Evolutionary conservation across 2,329 filamentous ascomycete genomes (phyloP), one percentile per base, ranked within the genome.

Genomic region (Diaporthe eres): DNA sequence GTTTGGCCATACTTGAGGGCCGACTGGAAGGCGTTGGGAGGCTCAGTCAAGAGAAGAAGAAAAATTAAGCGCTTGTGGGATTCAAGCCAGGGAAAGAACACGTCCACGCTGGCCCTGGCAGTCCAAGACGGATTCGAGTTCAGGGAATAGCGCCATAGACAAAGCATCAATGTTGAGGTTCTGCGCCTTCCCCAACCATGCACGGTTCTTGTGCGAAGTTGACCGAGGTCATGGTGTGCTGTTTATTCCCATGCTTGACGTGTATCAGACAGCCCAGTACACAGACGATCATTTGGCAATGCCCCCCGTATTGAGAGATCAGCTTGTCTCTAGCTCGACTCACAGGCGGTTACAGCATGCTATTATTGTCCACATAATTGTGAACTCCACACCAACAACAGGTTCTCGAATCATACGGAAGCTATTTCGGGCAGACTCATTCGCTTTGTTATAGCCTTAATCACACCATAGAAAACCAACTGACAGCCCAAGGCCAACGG

Each of bases 1-100:
- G 53, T 58, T 55, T 53, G 72, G 72, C 60, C 51, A 53, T 67
- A 42, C 57, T 51, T 47, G 49, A 55, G 51, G 13, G 51, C 60
- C 71, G 58, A 44, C 47, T 28, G 71, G 44, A 65, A 65, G 71
- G 71, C 71, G 58, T 73, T 73, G 58, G 58, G 47, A 73, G 58
- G 71, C 58, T 55, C 71, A 65, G 22, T 65, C 31, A 42, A 34
- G n/a, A 61, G 49, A 63, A 63, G 51, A 31, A 31, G 28, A 31
- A 53, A 17, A 47, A 34, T 8, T 49, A 57, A 61, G 49, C 44
- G 28, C 67, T 44, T 53, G 49, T 72, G 58, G 65, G 34, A 57
- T 72, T 57, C 15, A n/a, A 76, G 58, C 42, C 37, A 61, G 28
- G 63, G 44, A 25, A 44, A 31, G 25, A 17, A 42, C 10, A 44